Evolutionary conservation across 345 rosid species (phyloP).

Genomic region (Camelina hispida): DNA sequence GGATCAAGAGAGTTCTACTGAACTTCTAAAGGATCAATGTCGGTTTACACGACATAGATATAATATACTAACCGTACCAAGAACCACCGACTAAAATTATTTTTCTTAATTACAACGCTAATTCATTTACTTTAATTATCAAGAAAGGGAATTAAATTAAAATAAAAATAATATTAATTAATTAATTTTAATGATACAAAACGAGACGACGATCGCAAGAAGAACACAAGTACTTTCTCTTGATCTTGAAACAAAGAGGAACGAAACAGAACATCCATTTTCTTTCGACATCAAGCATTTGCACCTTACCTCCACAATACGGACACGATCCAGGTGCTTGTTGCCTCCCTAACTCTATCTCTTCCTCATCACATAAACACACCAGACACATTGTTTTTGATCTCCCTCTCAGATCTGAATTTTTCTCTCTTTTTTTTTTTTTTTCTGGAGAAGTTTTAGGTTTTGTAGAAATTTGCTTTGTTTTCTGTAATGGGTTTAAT

Average conservation of each 20-base stretch:
- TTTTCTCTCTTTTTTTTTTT: background rate
- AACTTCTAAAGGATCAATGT: slow-evolving; percentile 20
- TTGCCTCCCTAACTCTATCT: slow-evolving; percentile 72
- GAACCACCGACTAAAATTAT: slow-evolving; percentile 28
- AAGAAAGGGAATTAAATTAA: background rate
- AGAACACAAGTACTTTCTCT: slow-evolving; percentile 63
- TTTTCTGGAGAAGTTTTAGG: background rate
- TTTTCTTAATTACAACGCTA: slow-evolving; percentile 17
- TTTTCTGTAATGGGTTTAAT: background rate
- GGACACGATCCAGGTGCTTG: slow-evolving; percentile 84
- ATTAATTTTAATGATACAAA: slow-evolving; percentile 37
- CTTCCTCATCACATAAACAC: slow-evolving; percentile 61
- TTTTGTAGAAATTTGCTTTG: slow-evolving; percentile 3
- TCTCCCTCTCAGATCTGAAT: slow-evolving; percentile 18
- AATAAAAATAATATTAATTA: background rate
- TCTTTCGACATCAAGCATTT: slow-evolving; percentile 73
- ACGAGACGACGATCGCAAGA: slow-evolving; percentile 65
- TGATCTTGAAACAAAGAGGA: slow-evolving; percentile 70
- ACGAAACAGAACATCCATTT: slow-evolving; percentile 84
- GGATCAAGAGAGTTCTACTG: slow-evolving; percentile 12
- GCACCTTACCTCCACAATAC: slow-evolving; percentile 77
- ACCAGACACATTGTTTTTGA: slow-evolving; percentile 59
- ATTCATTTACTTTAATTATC: slow-evolving; percentile 7
- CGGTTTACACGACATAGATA: slow-evolving; percentile 19
- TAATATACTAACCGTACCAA: slow-evolving; percentile 18